Evolutionary conservation across 805 yeast species (phyloP), one percentile per base, ranked within the genome.

Genomic region (Ogataea paradorogensis): DNA sequence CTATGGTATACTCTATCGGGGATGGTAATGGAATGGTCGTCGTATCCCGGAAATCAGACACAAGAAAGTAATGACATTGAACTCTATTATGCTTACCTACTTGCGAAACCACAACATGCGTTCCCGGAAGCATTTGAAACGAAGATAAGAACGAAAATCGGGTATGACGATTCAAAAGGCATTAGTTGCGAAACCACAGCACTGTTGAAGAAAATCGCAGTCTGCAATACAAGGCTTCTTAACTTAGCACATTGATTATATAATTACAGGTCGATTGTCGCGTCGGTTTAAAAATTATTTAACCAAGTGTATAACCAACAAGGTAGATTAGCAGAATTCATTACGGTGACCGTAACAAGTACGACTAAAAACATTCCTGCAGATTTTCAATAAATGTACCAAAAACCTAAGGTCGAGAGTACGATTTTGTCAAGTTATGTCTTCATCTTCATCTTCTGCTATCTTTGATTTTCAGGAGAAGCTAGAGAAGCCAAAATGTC

Each of bases 401-500:
- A 24, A 24, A 4, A n/a, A 10, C 26, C 11, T 5, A 9, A 10
- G 13, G 5, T n/a, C 3, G 9, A 31, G 23, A 13, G n/a, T 25
- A 18, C 9, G 15, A 33, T 5, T 33, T 11, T 16, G 28, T 25
- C 14, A 9, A 22, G n/a, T 23, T 14, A 28, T 28, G 15, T 28
- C 23, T 28, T 23, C 33, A 7, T 28, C 23, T 28, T 23, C 33
- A 7, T 24, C 31, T 13, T 18, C 18, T 30, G 31, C 33, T 6
- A 14, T 30, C 18, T 23, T 14, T n/a, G 36, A 33, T 25, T 20
- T 30, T 16, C 47, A 37, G 25, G 39, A 42, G 11, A 39, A 41
- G 27, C 46, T 42, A 23, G 40, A 35, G 9, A 43, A 40, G 11
- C 21, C 28, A 15, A 30, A 33, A 11, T 43, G 43, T 27, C 15